A percentile compares a stretch with the other conserved stretches of the same genome.
These are phyloP conservation scores for Cyclanthera cordifolia DNA, from an alignment of 306 rosid genomes.

Conservation along the genomic window DNA sequence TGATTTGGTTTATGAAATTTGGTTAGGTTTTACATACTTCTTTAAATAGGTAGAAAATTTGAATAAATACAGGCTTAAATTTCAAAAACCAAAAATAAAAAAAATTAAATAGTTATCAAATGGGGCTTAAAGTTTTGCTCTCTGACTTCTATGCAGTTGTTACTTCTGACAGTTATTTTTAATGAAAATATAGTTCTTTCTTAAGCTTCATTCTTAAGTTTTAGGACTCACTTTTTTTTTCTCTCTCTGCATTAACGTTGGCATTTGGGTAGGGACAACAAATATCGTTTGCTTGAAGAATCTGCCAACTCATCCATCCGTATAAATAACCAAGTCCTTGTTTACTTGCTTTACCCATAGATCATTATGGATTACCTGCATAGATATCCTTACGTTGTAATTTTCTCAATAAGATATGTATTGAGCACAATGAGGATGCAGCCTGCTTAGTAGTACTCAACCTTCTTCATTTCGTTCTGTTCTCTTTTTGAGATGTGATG, in stretches of 20 bases:
- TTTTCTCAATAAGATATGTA: background rate
- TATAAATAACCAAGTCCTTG: background rate
- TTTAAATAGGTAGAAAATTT: too few relatives aligned
- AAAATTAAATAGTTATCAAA: too few relatives aligned
- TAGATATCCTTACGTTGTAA: background rate
- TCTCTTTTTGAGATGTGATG: background rate
- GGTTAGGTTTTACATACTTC: too few relatives aligned
- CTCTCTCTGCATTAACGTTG: background rate
- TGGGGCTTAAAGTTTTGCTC: too few relatives aligned
- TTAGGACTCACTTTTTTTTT: background rate
- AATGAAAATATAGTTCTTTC: too few relatives aligned
- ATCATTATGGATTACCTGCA: background rate
- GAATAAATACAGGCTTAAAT: too few relatives aligned
- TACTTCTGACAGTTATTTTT: background rate
- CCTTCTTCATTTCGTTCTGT: background rate
- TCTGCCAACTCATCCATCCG: background rate
- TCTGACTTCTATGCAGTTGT: background rate
- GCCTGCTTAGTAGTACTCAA: background rate
- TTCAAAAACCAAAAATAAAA: too few relatives aligned
- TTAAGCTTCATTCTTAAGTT: conserved; percentile 1
- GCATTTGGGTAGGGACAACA: background rate
- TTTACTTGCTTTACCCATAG: background rate
- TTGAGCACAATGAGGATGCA: background rate
- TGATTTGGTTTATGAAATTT: too few relatives aligned
- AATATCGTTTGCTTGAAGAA: background rate